Percentiles rank a stretch among this genome's conserved stretches.
Evolutionary conservation across 1,139 yeast genomes (phyloP).

Genomic region (Sugiyamaella sp.): DNA sequence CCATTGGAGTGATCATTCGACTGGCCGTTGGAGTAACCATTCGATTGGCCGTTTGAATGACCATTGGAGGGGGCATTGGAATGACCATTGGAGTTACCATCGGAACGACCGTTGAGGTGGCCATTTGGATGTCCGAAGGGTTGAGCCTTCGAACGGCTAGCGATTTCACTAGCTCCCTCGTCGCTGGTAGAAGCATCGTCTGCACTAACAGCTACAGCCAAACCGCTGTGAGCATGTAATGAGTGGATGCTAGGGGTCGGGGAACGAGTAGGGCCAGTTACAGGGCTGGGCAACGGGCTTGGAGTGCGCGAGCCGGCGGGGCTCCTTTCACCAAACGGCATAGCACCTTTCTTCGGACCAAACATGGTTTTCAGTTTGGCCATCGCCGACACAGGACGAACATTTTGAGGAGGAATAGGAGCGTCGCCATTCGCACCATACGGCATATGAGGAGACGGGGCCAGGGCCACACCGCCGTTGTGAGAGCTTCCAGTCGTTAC

Average conservation of each 20-base stretch:
- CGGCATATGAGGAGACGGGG: slow-evolving; percentile 9
- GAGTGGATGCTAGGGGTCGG: slow-evolving; percentile 6
- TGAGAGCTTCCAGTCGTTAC: not conserved
- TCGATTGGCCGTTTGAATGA: not conserved
- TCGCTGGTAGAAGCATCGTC: too few relatives aligned
- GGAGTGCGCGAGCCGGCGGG: slow-evolving; percentile 12
- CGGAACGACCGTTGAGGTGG: not conserved
- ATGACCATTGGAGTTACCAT: not conserved
- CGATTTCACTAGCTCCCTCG: too few relatives aligned
- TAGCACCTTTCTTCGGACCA: slow-evolving; percentile 22
- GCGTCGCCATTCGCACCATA: not conserved
- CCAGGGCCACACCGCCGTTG: slow-evolving; percentile 10
- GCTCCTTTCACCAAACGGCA: slow-evolving; percentile 9
- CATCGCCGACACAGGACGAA: slow-evolving; percentile 20
- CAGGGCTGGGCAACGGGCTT: slow-evolving; percentile 13
- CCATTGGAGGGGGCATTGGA: not conserved
- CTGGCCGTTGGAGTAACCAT: not conserved
- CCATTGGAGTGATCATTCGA: not conserved
- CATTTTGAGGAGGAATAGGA: not conserved
- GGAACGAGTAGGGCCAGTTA: slow-evolving; percentile 10
- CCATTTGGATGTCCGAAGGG: too few relatives aligned
- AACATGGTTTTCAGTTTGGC: slow-evolving; percentile 34
- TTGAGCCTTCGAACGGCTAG: too few relatives aligned
- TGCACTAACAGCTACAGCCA: not conserved
- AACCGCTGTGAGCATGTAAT: not conserved